Conservation (phyloP, 371 early-diverging fungal genomes). For the Batrachochytrium dendrobatidis region DNA sequence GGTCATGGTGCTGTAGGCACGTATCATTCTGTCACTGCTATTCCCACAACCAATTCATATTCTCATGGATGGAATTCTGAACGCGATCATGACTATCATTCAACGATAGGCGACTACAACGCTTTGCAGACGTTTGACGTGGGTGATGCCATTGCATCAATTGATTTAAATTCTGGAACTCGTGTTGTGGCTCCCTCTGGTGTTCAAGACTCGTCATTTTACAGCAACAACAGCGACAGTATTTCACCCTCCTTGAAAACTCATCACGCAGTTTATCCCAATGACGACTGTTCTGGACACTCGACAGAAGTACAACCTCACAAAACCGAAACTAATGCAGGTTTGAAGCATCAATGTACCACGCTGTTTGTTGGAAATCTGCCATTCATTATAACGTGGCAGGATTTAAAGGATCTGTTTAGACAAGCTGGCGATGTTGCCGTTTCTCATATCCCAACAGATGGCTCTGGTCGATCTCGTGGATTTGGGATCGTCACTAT, state of each 20-base stretch:
- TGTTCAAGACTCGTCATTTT: not conserved
- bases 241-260: not conserved
- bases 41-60: too few relatives aligned
- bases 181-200: not conserved
- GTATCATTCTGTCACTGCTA: too few relatives aligned
- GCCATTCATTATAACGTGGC: constrained; percentile 69
- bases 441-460: constrained; percentile 64
- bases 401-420: constrained; percentile 77
- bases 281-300: constrained; percentile 40
- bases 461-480: constrained; percentile 57
- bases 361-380: constrained; percentile 52
- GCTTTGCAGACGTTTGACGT: too few relatives aligned
- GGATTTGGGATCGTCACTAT: constrained; percentile 71
- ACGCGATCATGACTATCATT: too few relatives aligned
- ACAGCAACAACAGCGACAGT: not conserved
- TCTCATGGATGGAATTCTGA: too few relatives aligned
- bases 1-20: too few relatives aligned
- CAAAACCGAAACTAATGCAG: constrained; percentile 8
- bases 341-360: constrained; percentile 16
- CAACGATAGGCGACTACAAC: too few relatives aligned
- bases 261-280: not conserved
- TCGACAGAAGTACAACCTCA: not conserved
- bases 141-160: too few relatives aligned
- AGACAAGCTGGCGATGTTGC: constrained; percentile 61
- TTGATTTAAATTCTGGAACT: not conserved